Base-by-base conservation (phyloP, 2,329 filamentous ascomycete genomes). In the Sphaerulina populicola region DNA sequence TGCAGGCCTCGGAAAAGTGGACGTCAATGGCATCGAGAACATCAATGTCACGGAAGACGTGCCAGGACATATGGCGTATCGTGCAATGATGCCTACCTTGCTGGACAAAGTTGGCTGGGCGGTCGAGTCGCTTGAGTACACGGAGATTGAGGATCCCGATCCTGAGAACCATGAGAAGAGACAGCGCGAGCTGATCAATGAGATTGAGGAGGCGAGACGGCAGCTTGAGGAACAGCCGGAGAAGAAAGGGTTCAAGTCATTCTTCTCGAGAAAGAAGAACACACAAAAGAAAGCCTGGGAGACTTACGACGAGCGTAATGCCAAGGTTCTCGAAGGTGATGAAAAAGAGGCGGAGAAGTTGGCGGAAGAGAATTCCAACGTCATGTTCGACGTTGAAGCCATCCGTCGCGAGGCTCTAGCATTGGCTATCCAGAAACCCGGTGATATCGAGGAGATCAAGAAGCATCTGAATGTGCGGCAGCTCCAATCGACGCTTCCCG, bases 71-170 rank as follows among this genome's bases (percentile, higher is more conserved):
- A 97, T 97, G 91, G 87, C 93, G 47, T 98, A 98, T 71, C 87
- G 93, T 68, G 80, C 81, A 23, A 87, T 89, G 35, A 97, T 98
- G 85, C 93, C 93, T 12, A 81, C 81, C 51, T 76, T 98, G 14
- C 75, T 98, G 46, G 82, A 88, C 56, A 85, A 91, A 66, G 88
- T 90, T 33, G 93, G 90, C 12, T 98, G 90, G 89, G 73, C 84
- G 47, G 87, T 97, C 3, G 84, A 95, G 63, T 90, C 85, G 57
- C 89, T 96, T 61, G 91, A 97, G 66, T 98, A 97, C 65, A 83
- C 80, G 1, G 93, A 98, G 69, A 97, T 98, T 54, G 93, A 97
- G 66, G 93, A 98, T 60, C 89, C 93, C 0, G 93, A 98, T 63
- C 93, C 93, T 0, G 93, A 97, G 0, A 91, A 94, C 60, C 91